These are phyloP conservation scores for Thalia dealbata DNA, from an alignment of 176 grass and related monocot genomes.

Conservation along the genomic window DNA sequence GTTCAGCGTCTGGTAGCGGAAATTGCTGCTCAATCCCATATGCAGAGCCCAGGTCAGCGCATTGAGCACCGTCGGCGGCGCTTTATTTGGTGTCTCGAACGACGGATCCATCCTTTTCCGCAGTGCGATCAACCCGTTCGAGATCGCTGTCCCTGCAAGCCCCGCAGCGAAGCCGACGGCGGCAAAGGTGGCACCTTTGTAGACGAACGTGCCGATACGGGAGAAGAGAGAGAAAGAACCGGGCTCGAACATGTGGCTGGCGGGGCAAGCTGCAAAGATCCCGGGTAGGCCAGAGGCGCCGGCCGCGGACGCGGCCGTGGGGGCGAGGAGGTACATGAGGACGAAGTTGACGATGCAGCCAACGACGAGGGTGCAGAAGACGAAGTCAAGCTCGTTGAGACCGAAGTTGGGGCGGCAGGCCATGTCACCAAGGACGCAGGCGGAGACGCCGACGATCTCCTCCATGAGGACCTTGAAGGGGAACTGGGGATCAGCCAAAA, in stretches of 20 bases:
- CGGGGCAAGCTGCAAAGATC: background rate
- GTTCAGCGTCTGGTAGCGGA: slow-evolving; percentile 5
- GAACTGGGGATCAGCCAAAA: slow-evolving; percentile 7
- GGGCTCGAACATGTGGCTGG: slow-evolving; percentile 9
- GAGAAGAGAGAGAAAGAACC: background rate
- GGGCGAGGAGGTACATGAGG: slow-evolving; percentile 6
- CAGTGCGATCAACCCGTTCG: slow-evolving; percentile 7
- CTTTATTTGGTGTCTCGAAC: slow-evolving; percentile 1
- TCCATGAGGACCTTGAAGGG: slow-evolving; percentile 14
- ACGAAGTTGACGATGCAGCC: slow-evolving; percentile 9
- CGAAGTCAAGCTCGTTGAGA: slow-evolving; percentile 6
- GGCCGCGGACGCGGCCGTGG: background rate
- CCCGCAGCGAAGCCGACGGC: slow-evolving; percentile 2
- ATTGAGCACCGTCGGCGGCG: slow-evolving; percentile 3
- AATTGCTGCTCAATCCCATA: slow-evolving; percentile 14
- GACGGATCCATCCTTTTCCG: slow-evolving; percentile 3
- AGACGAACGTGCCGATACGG: slow-evolving; percentile 3
- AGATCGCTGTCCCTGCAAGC: slow-evolving; percentile 1
- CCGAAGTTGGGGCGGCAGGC: slow-evolving; percentile 6
- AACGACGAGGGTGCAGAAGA: slow-evolving; percentile 11
- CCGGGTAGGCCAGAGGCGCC: background rate
- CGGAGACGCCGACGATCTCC: slow-evolving; percentile 1
- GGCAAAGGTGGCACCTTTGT: slow-evolving; percentile 8
- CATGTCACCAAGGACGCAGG: slow-evolving; percentile 11
- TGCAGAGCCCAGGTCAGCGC: slow-evolving; percentile 4